phyloP scores from a whole-genome alignment of 768 basidiomycete genomes.

The Termitomyces sp. region DNA sequence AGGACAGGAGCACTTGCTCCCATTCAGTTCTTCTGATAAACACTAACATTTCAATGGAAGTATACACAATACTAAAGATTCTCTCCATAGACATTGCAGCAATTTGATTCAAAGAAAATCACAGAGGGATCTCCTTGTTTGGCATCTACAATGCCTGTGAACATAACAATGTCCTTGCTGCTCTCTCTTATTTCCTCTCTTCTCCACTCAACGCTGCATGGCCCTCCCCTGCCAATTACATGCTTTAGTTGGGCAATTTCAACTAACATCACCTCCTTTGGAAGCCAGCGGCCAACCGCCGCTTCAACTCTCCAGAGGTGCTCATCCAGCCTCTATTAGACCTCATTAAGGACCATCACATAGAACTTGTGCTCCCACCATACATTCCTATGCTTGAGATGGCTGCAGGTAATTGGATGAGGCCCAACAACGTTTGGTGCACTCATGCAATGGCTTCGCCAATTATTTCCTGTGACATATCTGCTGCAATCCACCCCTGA shows the following conservation, averaged over 20 bases:
- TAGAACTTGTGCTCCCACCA: neutral
- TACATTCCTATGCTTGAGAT: neutral
- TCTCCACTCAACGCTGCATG: no score
- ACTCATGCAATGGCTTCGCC: no score
- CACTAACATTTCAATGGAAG: neutral
- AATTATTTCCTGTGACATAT: no score
- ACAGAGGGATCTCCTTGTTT: neutral
- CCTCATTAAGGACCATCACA: neutral
- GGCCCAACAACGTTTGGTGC: no score
- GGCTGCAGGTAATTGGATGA: neutral
- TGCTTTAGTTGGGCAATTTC: neutral
- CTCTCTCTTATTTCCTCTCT: neutral
- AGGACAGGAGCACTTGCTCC: neutral
- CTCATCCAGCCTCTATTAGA: no score
- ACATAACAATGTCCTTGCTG: neutral
- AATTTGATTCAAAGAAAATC: neutral
- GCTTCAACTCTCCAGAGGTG: no score
- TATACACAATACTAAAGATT: neutral
- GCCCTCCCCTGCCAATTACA: neutral
- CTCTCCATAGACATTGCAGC: neutral
- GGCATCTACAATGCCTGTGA: neutral
- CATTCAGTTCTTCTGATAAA: neutral
- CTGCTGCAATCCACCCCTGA: no score
- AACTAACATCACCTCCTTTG: neutral
- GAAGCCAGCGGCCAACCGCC: no score